Conservation (phyloP, 208 protist genomes). For the Leishmania guyanensis region DNA sequence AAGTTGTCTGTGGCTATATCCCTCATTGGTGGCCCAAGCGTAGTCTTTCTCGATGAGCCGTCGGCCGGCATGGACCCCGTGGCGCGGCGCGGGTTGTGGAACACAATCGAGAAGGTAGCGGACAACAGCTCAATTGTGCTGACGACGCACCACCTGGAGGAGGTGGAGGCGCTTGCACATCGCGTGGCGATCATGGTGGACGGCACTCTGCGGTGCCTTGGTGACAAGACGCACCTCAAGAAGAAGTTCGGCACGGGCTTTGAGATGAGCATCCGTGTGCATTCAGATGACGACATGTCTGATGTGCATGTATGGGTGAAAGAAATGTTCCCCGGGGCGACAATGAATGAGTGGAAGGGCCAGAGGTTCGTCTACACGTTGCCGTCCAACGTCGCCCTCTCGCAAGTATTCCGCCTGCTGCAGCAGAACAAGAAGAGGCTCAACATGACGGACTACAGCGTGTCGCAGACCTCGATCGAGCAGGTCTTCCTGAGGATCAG, state of each 20-base stretch:
- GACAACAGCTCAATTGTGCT: slow-evolving; percentile 78
- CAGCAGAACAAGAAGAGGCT: slow-evolving; percentile 40
- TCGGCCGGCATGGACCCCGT: slow-evolving; percentile 72
- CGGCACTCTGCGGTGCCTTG: slow-evolving; percentile 82
- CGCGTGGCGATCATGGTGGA: slow-evolving; percentile 81
- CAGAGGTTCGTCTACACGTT: slow-evolving; percentile 54
- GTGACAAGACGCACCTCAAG: slow-evolving; percentile 80
- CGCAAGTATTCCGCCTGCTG: slow-evolving; percentile 38
- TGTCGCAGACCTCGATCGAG: slow-evolving; percentile 85
- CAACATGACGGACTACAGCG: slow-evolving; percentile 74
- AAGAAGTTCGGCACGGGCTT: slow-evolving; percentile 68
- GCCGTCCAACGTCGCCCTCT: slow-evolving; percentile 36
- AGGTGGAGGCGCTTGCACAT: slow-evolving; percentile 87
- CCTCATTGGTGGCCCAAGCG: slow-evolving; percentile 54
- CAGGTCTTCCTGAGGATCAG: slow-evolving; percentile 85
- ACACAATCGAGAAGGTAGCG: slow-evolving; percentile 53
- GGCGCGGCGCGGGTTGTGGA: slow-evolving; percentile 66
- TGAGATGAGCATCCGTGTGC: slow-evolving; percentile 55
- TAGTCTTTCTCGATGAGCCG: slow-evolving; percentile 75
- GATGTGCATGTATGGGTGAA: slow-evolving; percentile 45
- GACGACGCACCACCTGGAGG: slow-evolving; percentile 94
- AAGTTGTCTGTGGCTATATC: slow-evolving; percentile 66
- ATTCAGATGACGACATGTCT: slow-evolving; percentile 11
- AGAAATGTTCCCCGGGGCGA: slow-evolving; percentile 32
- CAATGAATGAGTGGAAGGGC: slow-evolving; percentile 43